Evolutionary conservation across 164 flowering plant species (phyloP), one percentile per base, ranked within the genome.

Genomic region (Tinospora cordifolia): DNA sequence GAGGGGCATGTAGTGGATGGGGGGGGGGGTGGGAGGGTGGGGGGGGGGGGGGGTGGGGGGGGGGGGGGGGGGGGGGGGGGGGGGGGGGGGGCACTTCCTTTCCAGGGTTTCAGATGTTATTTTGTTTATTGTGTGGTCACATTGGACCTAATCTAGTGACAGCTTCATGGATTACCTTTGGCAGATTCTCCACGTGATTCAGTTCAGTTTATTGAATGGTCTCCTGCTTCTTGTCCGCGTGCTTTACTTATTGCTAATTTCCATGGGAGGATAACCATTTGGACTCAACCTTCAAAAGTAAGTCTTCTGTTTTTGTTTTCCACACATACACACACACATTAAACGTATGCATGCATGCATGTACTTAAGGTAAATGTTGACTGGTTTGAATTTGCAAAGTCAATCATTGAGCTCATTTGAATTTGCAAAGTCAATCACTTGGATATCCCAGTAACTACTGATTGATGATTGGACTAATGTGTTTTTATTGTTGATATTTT

Each of bases 141-240:
- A 21, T 69, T 44, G 24, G 24, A 3, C 47, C 68, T 64, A 22
- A 36, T 71, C 1, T 34, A 30, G 39, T 69, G 38, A 22, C 26
- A 10, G 22, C 63, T 72, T n/a, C 19, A 26, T 59, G 64, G 68
- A 51, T 69, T 66, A 39, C 46, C 12, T 72, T 66, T 54, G 73
- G 74, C 92, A 95, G 99, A 95, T 83, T 90, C 96, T 82, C 99
- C 98, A 64, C 92, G 99, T 68, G 99, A 95, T 81, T 95, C 98
- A 62, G 97, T 95, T 79, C 99, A 95, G 75, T 95, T 90, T 75
- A 89, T 92, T 69, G 99, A 92, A 78, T 95, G 99, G 99, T 92
- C 99, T 21, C 99, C 98, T 39, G 72, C 89, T 49, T 86, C 94
- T 47, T 90, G 94, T 68, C 88, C 97, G 34, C 98, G 98, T 66